Evolutionary conservation across 495 filamentous ascomycete genomes (phyloP).

Genomic region (Cryomyces minteri): DNA sequence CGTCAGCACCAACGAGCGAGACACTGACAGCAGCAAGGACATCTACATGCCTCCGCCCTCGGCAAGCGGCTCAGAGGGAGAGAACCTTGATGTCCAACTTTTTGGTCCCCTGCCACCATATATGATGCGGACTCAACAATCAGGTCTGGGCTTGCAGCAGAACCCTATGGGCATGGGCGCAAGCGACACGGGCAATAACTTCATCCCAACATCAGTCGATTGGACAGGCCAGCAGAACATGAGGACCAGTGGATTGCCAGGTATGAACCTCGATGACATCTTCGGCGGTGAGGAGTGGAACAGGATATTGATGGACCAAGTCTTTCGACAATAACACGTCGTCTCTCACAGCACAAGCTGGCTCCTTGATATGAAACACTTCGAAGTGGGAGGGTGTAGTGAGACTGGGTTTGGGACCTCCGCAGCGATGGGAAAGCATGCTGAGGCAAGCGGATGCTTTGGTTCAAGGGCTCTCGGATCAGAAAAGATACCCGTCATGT

Average conservation of each 20-base stretch:
- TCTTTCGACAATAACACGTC: too few relatives aligned
- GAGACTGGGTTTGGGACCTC: too few relatives aligned
- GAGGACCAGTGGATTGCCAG: slow-evolving; percentile 1
- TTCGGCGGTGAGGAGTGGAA: slow-evolving; percentile 16
- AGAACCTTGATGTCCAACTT: slow-evolving; percentile 34
- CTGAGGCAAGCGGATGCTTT: too few relatives aligned
- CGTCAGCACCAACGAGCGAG: not conserved
- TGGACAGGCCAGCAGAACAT: not conserved
- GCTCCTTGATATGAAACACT: too few relatives aligned
- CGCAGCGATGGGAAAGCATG: too few relatives aligned
- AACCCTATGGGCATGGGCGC: too few relatives aligned
- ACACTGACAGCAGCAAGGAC: not conserved
- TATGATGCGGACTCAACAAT: slow-evolving; percentile 21
- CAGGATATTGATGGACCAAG: too few relatives aligned
- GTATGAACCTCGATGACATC: slow-evolving; percentile 19
- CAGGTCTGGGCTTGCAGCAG: not conserved
- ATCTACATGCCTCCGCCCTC: slow-evolving; percentile 1
- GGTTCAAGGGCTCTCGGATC: too few relatives aligned
- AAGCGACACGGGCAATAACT: not conserved
- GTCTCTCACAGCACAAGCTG: too few relatives aligned
- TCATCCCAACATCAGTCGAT: not conserved
- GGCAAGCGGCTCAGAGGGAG: not conserved
- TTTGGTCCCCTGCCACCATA: slow-evolving; percentile 37
- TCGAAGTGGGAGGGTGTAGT: too few relatives aligned
- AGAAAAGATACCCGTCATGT: too few relatives aligned